phyloP scores from a whole-genome alignment of 225 moss, liverwort and hornwort species.

The Straminergon stramineum region DNA sequence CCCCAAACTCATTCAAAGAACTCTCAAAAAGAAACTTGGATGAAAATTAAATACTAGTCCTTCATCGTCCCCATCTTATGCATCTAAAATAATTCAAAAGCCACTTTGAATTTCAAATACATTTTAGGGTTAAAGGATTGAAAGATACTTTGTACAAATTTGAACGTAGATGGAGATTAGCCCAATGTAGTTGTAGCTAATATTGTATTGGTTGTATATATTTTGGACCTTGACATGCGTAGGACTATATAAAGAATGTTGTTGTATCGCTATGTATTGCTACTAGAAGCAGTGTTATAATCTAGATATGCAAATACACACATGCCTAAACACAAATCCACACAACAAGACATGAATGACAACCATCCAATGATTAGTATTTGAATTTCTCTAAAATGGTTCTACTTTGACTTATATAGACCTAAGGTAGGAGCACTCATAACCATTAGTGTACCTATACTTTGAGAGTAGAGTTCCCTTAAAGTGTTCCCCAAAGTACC shows the following conservation, averaged over 20 bases:
- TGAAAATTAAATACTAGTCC: neutral
- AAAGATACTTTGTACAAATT: neutral
- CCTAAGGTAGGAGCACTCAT: too few species aligned
- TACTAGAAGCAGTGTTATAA: neutral
- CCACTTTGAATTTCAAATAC: neutral
- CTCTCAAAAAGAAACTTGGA: neutral
- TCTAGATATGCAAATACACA: neutral
- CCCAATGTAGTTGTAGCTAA: neutral
- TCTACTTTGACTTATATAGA: neutral
- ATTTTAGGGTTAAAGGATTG: neutral
- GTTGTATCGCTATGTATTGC: neutral
- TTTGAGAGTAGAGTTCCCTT: too few species aligned
- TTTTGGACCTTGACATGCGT: neutral
- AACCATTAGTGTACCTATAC: too few species aligned
- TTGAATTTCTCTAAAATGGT: neutral
- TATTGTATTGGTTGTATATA: neutral
- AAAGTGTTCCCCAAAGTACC: too few species aligned
- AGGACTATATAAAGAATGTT: neutral
- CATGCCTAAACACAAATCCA: neutral
- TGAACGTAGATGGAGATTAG: neutral
- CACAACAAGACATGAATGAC: neutral
- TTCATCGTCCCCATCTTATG: neutral
- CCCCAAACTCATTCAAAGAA: neutral
- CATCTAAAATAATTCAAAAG: neutral
- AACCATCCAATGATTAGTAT: neutral